Base-by-base conservation (phyloP, 805 yeast genomes). In the Yarrowia sp. region DNA sequence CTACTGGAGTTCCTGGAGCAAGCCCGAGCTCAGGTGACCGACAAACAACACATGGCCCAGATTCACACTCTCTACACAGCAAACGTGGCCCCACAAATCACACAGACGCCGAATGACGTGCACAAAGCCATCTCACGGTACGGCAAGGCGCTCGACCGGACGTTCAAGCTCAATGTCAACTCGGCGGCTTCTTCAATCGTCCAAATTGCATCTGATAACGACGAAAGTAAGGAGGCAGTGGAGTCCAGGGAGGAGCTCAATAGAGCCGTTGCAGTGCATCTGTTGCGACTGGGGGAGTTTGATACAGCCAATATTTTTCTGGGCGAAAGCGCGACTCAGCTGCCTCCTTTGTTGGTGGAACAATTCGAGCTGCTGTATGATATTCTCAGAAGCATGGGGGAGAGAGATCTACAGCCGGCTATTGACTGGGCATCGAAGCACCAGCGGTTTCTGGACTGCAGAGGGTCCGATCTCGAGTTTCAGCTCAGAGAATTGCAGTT, bases 251-350 rank as follows among this genome's bases (percentile, higher is more conserved):
- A 66, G 9, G 67, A 73, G 39, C 74, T 82, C 18, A 76, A 80
- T 38, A 71, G 72, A 15, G 84, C 84, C 0, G 75, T 83, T 9
- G 77, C 78, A 18, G 74, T 78, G 65, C 86, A 83, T 68, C 71
- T 83, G 18, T 71, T 80, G 10, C 74, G 85, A n/a, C 78, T 77
- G 64, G 84, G 83, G n/a, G 78, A 81, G 63, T 74, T 79, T 11
- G 74, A 73, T 4, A 72, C 77, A 1, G 79, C 80, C 13, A 70
- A 73, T 8, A 69, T 68, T 61, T 69, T 67, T 70, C 71, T 58
- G 67, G 67, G 72, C 65, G 78, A 74, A 71, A 62, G 73, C 64
- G 55, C 73, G 67, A 65, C 71, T 75, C 62, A 72, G 72, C 60
- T 72, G 67, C 55, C 79, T 72, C 60, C 72, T 7, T 71, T 70